Evolutionary conservation across 2,329 filamentous ascomycete genomes (phyloP).

Genomic region (Claviceps purpurea): DNA sequence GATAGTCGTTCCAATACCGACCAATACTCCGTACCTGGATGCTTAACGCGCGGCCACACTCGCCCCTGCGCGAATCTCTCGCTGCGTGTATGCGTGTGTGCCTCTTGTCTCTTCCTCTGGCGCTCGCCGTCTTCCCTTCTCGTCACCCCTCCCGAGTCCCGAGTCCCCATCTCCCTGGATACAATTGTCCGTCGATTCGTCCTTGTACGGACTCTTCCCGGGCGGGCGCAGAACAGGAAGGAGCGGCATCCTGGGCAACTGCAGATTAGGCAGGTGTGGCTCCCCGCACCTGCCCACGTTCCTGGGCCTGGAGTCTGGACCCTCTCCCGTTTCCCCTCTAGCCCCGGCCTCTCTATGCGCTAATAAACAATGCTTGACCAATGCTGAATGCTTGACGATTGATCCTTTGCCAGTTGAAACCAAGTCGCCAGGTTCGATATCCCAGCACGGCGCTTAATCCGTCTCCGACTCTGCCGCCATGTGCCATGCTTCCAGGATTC

Average conservation of each 20-base stretch:
- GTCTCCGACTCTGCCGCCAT: background rate
- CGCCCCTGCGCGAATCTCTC: background rate
- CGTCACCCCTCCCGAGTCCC: background rate
- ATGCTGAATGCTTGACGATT: background rate
- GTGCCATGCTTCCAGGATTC: background rate
- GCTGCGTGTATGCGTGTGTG: background rate
- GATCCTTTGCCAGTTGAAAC: background rate
- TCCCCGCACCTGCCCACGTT: conserved; percentile 2
- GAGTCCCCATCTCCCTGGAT: background rate
- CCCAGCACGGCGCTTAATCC: background rate
- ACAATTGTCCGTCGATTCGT: background rate
- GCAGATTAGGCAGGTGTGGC: conserved; percentile 3
- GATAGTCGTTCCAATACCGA: background rate
- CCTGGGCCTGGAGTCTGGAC: background rate
- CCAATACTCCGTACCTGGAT: background rate
- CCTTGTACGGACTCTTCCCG: background rate
- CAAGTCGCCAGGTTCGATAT: no score
- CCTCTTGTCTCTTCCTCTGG: background rate
- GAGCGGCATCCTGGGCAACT: background rate
- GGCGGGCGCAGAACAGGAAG: background rate
- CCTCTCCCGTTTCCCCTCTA: background rate
- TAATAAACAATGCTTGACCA: background rate
- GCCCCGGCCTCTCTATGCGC: background rate
- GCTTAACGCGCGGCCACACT: background rate
- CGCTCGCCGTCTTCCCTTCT: background rate